Evolutionary conservation across 78 protist genomes (phyloP).

Genomic region (Planoprotostelium fungivorum): DNA sequence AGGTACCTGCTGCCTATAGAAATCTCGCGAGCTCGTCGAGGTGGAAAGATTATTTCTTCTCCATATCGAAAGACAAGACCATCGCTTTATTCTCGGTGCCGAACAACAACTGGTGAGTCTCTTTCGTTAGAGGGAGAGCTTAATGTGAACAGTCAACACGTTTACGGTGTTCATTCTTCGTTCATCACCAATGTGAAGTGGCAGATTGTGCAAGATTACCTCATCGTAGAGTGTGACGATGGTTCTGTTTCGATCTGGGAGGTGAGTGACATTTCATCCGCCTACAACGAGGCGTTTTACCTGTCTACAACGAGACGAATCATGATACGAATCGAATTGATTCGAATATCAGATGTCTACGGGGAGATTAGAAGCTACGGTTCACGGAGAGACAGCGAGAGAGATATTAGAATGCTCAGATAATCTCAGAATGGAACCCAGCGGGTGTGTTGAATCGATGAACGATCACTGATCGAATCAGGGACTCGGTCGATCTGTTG

Average conservation of each 20-base stretch:
- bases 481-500: not conserved
- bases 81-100: not conserved
- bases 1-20: not conserved
- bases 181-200: conserved; percentile 28
- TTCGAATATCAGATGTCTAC: not conserved
- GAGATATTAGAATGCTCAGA: not conserved
- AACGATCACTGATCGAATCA: not conserved
- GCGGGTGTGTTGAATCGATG: not conserved
- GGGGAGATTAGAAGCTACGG: not conserved
- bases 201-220: conserved; percentile 50
- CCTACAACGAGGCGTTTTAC: no score
- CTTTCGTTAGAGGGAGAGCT: not conserved
- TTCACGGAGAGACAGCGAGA: not conserved
- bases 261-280: not conserved
- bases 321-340: no score
- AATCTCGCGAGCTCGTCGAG: not conserved
- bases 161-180: conserved; percentile 59
- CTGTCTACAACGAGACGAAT: no score
- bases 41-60: not conserved
- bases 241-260: conserved; percentile 60
- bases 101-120: not conserved
- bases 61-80: not conserved
- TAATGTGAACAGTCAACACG: conserved; percentile 25
- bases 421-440: not conserved
- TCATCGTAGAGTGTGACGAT: conserved; percentile 49